phyloP scores from a whole-genome alignment of 768 basidiomycete species.

The Kwoniella mangroviensis region DNA sequence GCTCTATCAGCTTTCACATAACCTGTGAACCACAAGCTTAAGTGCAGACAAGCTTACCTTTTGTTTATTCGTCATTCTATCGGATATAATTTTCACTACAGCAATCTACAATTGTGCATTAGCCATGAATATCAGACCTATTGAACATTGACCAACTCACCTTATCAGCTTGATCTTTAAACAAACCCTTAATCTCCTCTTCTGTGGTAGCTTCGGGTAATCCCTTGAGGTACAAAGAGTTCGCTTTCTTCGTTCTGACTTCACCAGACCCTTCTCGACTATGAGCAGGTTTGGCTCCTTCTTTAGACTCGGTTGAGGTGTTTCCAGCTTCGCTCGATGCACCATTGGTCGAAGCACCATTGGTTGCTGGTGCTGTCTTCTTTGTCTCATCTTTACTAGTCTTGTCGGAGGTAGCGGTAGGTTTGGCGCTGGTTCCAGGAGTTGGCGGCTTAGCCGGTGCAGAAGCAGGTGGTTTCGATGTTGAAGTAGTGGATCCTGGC shows the following conservation, averaged over 20 bases:
- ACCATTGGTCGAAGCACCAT: conserved; percentile 59
- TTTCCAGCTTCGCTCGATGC: conserved; percentile 47
- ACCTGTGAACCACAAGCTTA: neutral
- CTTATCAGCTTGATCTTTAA: conserved; percentile 32
- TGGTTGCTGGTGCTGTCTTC: conserved; percentile 11
- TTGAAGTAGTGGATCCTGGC: neutral
- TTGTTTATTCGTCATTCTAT: conserved; percentile 39
- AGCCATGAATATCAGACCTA: conserved; percentile 39
- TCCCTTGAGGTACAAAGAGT: conserved; percentile 52
- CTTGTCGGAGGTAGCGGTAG: conserved; percentile 14
- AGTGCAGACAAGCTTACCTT: conserved; percentile 29
- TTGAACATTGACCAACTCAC: conserved; percentile 24
- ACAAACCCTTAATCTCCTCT: conserved; percentile 45
- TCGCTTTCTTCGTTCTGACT: conserved; percentile 26
- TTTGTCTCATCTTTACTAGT: conserved; percentile 19
- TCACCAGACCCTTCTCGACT: conserved; percentile 18
- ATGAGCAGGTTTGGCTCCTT: conserved; percentile 18
- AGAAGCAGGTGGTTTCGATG: conserved; percentile 4
- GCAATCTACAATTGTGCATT: conserved; percentile 33
- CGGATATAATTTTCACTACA: conserved; percentile 46
- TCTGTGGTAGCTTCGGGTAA: conserved; percentile 38
- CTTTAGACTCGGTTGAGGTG: conserved; percentile 60
- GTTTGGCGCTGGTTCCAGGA: conserved; percentile 13
- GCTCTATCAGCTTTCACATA: neutral
- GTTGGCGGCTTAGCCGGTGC: conserved; percentile 8